Evolutionary conservation across 2,329 filamentous ascomycete genomes (phyloP), one percentile per base, ranked within the genome.

Genomic region (Rhynchosporium agropyri): DNA sequence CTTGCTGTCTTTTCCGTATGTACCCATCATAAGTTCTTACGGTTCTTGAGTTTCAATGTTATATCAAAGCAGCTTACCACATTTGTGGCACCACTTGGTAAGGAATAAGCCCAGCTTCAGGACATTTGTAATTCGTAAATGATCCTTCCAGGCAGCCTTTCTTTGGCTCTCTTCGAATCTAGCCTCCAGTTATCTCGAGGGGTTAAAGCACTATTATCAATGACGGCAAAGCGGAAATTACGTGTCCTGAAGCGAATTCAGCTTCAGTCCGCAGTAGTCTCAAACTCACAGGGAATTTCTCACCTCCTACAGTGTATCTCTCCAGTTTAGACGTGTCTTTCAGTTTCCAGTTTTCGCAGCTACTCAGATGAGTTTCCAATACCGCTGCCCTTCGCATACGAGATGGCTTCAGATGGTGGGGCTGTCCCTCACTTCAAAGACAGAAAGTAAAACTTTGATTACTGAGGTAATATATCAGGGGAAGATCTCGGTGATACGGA

Each of bases 341-440:
- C 3, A 62, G 31, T 49, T 62, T 62, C 38, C 43, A 38, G 28
- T 50, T 36, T 3, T 62, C 60, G 60, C 60, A 62, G 40, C 36
- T 53, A 48, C 58, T 62, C 6, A 62, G n/a, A 4, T 46, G 36
- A 3, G 54, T 62, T 31, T 62, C 46, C 0, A 38, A 40, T 20
- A 9, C 42, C 46, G 31, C 60, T 48, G 13, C 62, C 62, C 62
- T 58, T 61, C 8, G 58, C 36, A 38, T 63, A 63, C 20, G 62
- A 63, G 38, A 63, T 53, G 1, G 62, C 58, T 51, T 60, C 57
- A 43, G 53, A 63, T 31, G 57, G 31, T 10, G 29, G 56, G 10
- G 56, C 51, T 36, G 28, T 7, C n/a, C 45, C 28, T 5, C 46
- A 46, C 40, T 62, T 20, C 60, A 6, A 57, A 28, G 9, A 33